These are phyloP conservation scores for Eruca vesicaria DNA, from an alignment of 441 rosid species.

Conservation along the genomic window DNA sequence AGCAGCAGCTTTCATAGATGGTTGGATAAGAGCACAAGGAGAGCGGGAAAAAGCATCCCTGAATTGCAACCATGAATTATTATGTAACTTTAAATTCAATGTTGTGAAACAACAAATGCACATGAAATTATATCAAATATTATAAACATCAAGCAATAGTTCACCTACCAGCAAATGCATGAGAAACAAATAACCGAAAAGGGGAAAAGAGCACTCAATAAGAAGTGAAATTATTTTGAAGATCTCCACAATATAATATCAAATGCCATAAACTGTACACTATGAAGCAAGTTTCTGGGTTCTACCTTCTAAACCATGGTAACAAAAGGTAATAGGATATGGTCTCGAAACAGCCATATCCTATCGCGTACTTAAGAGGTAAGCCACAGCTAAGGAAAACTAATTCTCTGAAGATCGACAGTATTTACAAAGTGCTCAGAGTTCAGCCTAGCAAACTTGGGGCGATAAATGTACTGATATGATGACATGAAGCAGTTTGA, in stretches of 20 bases:
- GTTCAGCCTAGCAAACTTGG: background rate
- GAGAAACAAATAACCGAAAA: background rate
- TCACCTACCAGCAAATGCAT: conserved; percentile 7
- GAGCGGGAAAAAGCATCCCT: conserved; percentile 91
- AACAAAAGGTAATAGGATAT: background rate
- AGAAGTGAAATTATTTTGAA: background rate
- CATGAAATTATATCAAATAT: background rate
- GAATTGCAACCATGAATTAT: conserved; percentile 39
- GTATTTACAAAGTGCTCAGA: conserved; percentile 7
- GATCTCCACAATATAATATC: background rate
- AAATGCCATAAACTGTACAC: conserved; percentile 11
- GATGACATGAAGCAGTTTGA: background rate
- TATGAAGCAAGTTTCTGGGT: conserved; percentile 3
- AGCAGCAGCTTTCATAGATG: conserved; percentile 61
- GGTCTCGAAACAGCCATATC: conserved; percentile 6
- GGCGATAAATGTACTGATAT: background rate
- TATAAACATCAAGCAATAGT: background rate
- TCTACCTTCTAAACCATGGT: background rate
- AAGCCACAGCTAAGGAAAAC: background rate
- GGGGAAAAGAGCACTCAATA: background rate
- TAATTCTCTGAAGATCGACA: conserved; percentile 3
- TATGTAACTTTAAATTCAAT: conserved; percentile 8
- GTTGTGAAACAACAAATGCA: conserved; percentile 2
- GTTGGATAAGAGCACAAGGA: conserved; percentile 91
- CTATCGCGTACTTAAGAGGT: background rate